phyloP scores from a whole-genome alignment of 2,329 filamentous ascomycete genomes.

The Tothia fuscella region DNA sequence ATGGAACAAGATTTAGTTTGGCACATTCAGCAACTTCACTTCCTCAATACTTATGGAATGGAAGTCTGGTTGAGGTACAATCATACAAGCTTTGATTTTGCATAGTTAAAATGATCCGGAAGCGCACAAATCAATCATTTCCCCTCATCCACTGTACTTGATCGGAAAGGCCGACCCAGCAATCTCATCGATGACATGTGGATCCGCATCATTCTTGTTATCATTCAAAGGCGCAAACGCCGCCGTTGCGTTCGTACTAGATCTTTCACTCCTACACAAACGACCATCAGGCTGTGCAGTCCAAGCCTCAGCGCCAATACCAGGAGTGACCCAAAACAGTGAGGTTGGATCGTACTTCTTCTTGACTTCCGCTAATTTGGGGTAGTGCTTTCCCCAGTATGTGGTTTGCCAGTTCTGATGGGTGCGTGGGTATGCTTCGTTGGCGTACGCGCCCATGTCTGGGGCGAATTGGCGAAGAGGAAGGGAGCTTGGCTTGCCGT shows the following conservation, averaged over 20 bases:
- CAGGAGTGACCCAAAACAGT: constrained; percentile 9
- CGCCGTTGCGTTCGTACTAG: background rate
- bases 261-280: background rate
- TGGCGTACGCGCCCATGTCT: background rate
- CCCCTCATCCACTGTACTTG: no score
- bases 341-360: constrained; percentile 9
- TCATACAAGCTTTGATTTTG: no score
- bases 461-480: background rate
- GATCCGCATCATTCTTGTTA: background rate
- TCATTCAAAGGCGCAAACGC: background rate
- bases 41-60: no score
- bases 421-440: background rate
- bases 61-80: no score
- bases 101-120: no score
- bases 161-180: no score
- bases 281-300: background rate
- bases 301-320: constrained; percentile 6
- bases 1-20: background rate
- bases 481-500: background rate
- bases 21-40: background rate
- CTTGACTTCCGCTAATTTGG: constrained; percentile 8
- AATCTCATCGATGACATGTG: background rate
- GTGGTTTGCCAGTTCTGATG: constrained; percentile 3
- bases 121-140: no score
- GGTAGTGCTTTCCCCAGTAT: constrained; percentile 10